Conservation (phyloP, 169 alveolate genomes). For the Plasmodium vinckei region DNA sequence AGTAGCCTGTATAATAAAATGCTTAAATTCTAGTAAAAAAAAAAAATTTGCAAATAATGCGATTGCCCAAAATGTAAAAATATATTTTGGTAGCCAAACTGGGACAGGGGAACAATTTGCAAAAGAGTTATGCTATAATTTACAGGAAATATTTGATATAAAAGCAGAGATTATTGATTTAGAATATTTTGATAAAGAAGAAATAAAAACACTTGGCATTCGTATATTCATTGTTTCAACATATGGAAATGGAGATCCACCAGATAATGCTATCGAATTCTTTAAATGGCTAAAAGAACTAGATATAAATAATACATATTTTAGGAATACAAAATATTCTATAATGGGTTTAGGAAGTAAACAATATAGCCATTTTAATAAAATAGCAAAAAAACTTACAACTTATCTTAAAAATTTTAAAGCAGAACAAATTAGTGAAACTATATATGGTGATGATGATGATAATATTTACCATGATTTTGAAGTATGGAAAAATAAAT, state of each 20-base stretch:
- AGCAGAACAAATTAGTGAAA: slow-evolving; percentile 77
- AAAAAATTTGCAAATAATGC: slow-evolving; percentile 4
- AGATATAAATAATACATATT: slow-evolving; percentile 43
- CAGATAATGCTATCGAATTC: slow-evolving; percentile 86
- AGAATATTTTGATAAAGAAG: slow-evolving; percentile 78
- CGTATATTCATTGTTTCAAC: slow-evolving; percentile 84
- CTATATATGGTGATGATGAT: slow-evolving; percentile 83
- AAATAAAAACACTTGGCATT: slow-evolving; percentile 49
- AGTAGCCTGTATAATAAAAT: not conserved
- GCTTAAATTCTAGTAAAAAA: not conserved
- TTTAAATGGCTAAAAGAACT: slow-evolving; percentile 79
- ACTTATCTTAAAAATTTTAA: slow-evolving; percentile 74
- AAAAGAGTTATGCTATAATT: slow-evolving; percentile 57
- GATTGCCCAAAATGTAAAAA: slow-evolving; percentile 62
- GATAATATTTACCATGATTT: slow-evolving; percentile 83
- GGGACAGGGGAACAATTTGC: slow-evolving; percentile 83
- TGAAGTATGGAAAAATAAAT: slow-evolving; percentile 78
- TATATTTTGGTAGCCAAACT: slow-evolving; percentile 82
- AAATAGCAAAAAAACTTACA: slow-evolving; percentile 80
- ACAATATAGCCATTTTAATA: slow-evolving; percentile 81
- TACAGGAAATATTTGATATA: slow-evolving; percentile 44
- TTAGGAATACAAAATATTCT: slow-evolving; percentile 74
- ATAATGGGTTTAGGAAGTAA: slow-evolving; percentile 86
- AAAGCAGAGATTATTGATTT: slow-evolving; percentile 72
- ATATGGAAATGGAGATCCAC: slow-evolving; percentile 89